Base-by-base conservation (phyloP, 768 basidiomycete genomes). In the Leccinum imitatum region DNA sequence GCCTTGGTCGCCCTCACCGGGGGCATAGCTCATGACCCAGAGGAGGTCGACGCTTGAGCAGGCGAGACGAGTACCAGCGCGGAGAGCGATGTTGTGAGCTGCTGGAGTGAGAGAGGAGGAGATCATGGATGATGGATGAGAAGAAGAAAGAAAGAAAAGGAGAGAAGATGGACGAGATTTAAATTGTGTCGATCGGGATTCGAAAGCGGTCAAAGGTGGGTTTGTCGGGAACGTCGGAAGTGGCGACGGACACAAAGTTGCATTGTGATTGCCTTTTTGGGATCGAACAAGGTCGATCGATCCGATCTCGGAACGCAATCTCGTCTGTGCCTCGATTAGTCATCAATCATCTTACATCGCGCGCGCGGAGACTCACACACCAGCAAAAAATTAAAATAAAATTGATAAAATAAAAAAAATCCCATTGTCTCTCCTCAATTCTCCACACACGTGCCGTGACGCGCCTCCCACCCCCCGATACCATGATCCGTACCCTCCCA, bases 11-110 rank as follows among this genome's bases (percentile, higher is more conserved):
- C 91, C 92, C 69, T 87, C 82, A 19, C 78, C 72, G 9, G 89
- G 89, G 13, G 82, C 75, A 73, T 84, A 91, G 61, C 80, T 82
- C 63, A 84, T 80, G 63, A 92, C 84, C 69, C 82, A 82, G 61
- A 91, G 82, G 68, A 86, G 78, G 57, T 80, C 83, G 15, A 73
- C 71, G 23, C 76, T 74, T 0, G 87, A 86, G 60, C 80, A 72
- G 53, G 82, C 73, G 62, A 76, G 70, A 35, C 71, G 71, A 13
- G 66, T 44, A 3, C n/a, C 41, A 0, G 41, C 4, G 41, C n/a
- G 41, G 9, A n/a, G 41, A 19, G 9, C 55, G 11, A 67, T 9
- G 19, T 63, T 65, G 33, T 67, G 63, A 0, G 31, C 33, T 3
- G 67, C 64, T 0, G 57, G 57, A 19, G 68, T 60, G 13, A 67